phyloP scores from a whole-genome alignment of 2,329 filamentous ascomycete genomes.

The Aspergillus sojae region DNA sequence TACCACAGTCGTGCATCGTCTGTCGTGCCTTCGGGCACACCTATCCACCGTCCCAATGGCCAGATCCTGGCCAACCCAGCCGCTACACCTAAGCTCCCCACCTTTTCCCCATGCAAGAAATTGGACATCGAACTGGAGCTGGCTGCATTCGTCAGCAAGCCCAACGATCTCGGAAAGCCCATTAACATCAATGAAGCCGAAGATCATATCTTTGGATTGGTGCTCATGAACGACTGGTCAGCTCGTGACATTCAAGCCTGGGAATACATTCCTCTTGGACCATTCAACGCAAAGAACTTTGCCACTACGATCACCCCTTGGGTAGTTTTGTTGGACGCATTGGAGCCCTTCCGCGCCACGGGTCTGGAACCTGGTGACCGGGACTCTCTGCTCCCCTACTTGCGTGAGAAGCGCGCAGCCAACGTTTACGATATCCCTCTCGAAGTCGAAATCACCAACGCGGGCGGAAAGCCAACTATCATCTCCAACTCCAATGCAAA shows the following conservation, averaged over 20 bases:
- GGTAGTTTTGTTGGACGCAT: slow-evolving; percentile 75
- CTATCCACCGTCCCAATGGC: slow-evolving; percentile 72
- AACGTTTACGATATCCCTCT: slow-evolving; percentile 71
- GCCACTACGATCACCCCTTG: slow-evolving; percentile 76
- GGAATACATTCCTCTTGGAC: slow-evolving; percentile 82
- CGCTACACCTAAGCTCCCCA: slow-evolving; percentile 63
- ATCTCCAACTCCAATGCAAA: slow-evolving; percentile 64
- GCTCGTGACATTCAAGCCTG: slow-evolving; percentile 80
- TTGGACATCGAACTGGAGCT: slow-evolving; percentile 82
- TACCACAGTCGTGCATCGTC: slow-evolving; percentile 80
- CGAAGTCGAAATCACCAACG: slow-evolving; percentile 58
- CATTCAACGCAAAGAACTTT: slow-evolving; percentile 85
- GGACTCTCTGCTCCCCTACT: slow-evolving; percentile 60
- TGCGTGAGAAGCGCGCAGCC: slow-evolving; percentile 61
- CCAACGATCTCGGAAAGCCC: slow-evolving; percentile 66
- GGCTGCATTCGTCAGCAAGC: slow-evolving; percentile 70
- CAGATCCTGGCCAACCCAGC: slow-evolving; percentile 70
- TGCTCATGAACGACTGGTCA: slow-evolving; percentile 86
- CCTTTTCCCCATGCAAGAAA: slow-evolving; percentile 64
- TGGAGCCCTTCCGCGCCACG: slow-evolving; percentile 66
- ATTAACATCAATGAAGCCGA: slow-evolving; percentile 67
- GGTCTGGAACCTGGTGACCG: slow-evolving; percentile 58
- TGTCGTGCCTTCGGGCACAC: slow-evolving; percentile 73
- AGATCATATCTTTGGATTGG: slow-evolving; percentile 74
- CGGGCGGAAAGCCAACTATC: slow-evolving; percentile 56